These are phyloP conservation scores for Clathrus columnatus DNA, from an alignment of 768 basidiomycete species.

Conservation along the genomic window DNA sequence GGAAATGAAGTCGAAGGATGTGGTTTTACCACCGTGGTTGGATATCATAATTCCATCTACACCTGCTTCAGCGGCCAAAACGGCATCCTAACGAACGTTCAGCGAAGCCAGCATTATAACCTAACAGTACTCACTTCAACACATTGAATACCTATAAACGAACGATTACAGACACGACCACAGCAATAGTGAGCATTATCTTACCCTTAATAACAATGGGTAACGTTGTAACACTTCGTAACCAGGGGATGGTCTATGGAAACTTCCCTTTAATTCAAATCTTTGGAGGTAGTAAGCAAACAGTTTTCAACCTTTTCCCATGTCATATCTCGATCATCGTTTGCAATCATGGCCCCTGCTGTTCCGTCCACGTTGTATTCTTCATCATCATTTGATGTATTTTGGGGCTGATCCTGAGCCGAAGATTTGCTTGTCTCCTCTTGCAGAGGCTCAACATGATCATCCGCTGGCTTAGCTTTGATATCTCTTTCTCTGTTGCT, in stretches of 20 bases:
- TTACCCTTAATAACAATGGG: slow-evolving; percentile 70
- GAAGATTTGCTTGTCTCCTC: slow-evolving; percentile 19
- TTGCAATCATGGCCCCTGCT: slow-evolving; percentile 55
- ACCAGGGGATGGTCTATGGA: slow-evolving; percentile 64
- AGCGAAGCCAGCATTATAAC: slow-evolving; percentile 24
- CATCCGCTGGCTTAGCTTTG: slow-evolving; percentile 46
- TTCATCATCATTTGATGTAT: slow-evolving; percentile 21
- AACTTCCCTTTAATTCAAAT: neutral
- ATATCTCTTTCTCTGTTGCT: slow-evolving; percentile 76
- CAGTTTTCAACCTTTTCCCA: slow-evolving; percentile 50
- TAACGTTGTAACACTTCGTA: slow-evolving; percentile 57
- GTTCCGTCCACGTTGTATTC: slow-evolving; percentile 42
- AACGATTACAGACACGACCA: slow-evolving; percentile 9
- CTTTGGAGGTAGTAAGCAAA: neutral
- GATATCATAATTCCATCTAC: slow-evolving; percentile 83
- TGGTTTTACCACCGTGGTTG: slow-evolving; percentile 74
- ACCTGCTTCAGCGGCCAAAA: slow-evolving; percentile 74
- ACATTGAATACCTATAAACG: slow-evolving; percentile 54
- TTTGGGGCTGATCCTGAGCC: slow-evolving; percentile 14
- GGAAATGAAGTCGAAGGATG: neutral
- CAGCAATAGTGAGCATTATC: neutral
- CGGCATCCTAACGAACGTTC: slow-evolving; percentile 58
- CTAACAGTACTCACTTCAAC: slow-evolving; percentile 41
- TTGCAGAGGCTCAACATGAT: slow-evolving; percentile 32
- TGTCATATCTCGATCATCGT: slow-evolving; percentile 69